A percentile compares a stretch with the other conserved stretches of the same genome.
phyloP scores from a whole-genome alignment of 2,329 filamentous ascomycete genomes.

The Aspergillus bombycis region DNA sequence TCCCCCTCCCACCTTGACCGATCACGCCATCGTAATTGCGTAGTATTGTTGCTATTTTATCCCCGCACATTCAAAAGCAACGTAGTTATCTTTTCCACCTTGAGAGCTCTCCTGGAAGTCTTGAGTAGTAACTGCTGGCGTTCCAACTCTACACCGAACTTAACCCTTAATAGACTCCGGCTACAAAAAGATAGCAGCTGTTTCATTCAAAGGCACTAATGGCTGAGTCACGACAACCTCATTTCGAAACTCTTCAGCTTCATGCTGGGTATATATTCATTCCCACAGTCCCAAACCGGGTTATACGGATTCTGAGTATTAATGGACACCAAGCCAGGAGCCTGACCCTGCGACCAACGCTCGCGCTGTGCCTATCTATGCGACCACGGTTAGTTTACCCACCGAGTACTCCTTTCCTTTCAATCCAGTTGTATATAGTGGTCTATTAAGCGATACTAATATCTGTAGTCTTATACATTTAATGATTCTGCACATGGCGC shows the following conservation, averaged over 20 bases:
- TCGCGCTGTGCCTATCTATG: constrained; percentile 93
- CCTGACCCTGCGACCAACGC: constrained; percentile 82
- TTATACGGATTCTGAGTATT: not conserved
- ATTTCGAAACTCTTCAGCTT: constrained; percentile 84
- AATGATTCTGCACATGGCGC: constrained; percentile 96
- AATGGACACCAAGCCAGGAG: constrained; percentile 63
- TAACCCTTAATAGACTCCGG: not conserved
- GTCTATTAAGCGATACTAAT: not conserved
- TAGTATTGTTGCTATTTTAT: not conserved
- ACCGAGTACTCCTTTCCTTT: not conserved
- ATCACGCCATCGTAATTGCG: constrained; percentile 20
- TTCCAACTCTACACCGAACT: not conserved
- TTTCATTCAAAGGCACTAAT: constrained; percentile 27
- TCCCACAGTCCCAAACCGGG: not conserved
- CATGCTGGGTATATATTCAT: constrained; percentile 70
- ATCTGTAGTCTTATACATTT: constrained; percentile 79
- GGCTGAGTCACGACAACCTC: constrained; percentile 43
- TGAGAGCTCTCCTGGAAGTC: constrained; percentile 6
- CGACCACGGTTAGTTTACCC: constrained; percentile 66
- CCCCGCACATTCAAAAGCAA: not conserved
- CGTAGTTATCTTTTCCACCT: not conserved
- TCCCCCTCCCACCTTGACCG: not conserved
- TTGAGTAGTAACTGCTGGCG: constrained; percentile 4
- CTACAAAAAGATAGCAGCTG: not conserved
- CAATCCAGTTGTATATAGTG: not conserved